Conservation (phyloP, 202 grass and related monocot genomes). For the Schoenoplectus triqueter region DNA sequence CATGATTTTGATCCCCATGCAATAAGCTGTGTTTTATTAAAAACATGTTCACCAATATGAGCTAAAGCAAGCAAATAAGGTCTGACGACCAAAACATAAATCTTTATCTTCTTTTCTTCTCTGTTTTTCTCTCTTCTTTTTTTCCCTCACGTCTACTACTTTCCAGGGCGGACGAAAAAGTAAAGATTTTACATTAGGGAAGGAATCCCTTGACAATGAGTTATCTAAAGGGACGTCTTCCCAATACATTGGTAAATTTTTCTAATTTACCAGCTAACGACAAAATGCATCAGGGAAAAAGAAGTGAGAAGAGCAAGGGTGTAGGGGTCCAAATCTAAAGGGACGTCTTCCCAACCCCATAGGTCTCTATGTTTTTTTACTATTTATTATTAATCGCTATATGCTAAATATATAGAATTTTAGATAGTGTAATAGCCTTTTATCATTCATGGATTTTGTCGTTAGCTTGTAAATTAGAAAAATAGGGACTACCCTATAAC, state of each 20-base stretch:
- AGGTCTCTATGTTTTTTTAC: background rate
- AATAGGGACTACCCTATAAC: background rate
- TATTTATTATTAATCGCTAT: background rate
- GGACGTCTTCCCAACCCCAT: background rate
- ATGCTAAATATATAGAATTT: background rate
- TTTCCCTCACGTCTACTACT: background rate
- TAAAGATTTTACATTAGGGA: background rate
- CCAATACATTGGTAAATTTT: too few relatives aligned
- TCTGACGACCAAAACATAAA: background rate
- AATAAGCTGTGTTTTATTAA: too few relatives aligned
- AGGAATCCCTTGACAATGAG: too few relatives aligned
- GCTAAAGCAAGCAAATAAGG: background rate
- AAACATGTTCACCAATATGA: background rate
- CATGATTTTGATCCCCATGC: too few relatives aligned
- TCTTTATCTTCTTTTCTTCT: background rate
- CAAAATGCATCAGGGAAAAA: background rate
- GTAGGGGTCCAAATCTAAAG: slow-evolving; percentile 16
- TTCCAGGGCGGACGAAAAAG: background rate
- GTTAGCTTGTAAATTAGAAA: background rate
- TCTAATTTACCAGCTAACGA: too few relatives aligned
- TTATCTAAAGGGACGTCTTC: too few relatives aligned
- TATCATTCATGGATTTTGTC: slow-evolving; percentile 30
- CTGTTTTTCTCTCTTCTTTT: too few relatives aligned
- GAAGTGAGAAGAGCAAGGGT: background rate
- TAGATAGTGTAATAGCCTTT: slow-evolving; percentile 14